Evolutionary conservation across 371 early-diverging fungal genomes (phyloP).

Genomic region (Haplosporangium sp.): DNA sequence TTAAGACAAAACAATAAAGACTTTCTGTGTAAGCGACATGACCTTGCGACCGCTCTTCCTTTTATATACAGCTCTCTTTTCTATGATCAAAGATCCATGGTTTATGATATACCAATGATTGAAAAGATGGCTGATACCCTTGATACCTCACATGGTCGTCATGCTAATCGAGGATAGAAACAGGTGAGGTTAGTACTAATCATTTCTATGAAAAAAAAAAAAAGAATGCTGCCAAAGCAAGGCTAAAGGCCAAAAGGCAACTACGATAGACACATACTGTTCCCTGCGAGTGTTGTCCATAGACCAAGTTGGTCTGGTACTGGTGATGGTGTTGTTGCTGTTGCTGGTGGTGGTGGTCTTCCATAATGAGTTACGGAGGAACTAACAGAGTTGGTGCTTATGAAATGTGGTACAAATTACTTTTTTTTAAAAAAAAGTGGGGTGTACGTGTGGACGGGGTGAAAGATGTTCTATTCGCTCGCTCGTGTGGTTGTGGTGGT

Average conservation of each 20-base stretch:
- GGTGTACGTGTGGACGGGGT: too few species aligned
- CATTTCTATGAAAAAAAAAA: not conserved
- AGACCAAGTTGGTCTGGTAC: constrained; percentile 36
- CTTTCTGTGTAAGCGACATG: not conserved
- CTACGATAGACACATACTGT: constrained; percentile 14
- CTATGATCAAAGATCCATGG: not conserved
- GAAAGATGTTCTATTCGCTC: too few species aligned
- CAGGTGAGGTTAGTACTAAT: too few species aligned
- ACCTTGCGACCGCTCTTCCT: not conserved
- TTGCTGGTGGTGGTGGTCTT: constrained; percentile 47
- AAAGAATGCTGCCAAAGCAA: not conserved
- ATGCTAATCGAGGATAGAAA: constrained; percentile 16
- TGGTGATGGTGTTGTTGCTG: constrained; percentile 31
- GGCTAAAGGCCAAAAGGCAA: not conserved
- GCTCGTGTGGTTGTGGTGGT: too few species aligned
- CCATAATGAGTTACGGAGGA: constrained; percentile 48
- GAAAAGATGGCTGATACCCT: constrained; percentile 37
- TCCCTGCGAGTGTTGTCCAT: constrained; percentile 32
- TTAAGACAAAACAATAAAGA: not conserved
- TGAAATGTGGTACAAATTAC: too few species aligned
- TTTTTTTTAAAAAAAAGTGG: too few species aligned
- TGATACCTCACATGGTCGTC: constrained; percentile 46
- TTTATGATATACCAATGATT: constrained; percentile 18
- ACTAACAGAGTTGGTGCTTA: too few species aligned
- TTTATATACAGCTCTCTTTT: not conserved